phyloP scores from a whole-genome alignment of 345 rosid species.

The Rhizophora apiculata region DNA sequence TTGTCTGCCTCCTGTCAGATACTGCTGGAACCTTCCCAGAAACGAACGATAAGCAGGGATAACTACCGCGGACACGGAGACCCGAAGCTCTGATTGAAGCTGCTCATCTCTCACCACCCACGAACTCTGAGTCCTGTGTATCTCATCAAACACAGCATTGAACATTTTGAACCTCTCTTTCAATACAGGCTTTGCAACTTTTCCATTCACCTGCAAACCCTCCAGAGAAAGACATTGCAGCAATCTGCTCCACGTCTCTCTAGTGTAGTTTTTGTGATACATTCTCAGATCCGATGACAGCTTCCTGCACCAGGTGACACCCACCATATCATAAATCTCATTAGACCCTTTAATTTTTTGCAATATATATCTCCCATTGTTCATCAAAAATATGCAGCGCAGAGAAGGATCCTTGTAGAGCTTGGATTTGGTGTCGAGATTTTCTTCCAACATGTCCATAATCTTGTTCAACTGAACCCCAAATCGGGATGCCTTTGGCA shows the following conservation, averaged over 20 bases:
- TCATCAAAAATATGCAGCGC: not conserved
- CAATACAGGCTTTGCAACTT: not conserved
- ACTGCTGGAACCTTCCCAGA: slow-evolving; percentile 6
- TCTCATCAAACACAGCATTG: slow-evolving; percentile 3
- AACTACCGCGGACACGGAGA: not conserved
- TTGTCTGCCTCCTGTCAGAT: not conserved
- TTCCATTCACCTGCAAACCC: slow-evolving; percentile 1
- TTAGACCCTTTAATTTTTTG: slow-evolving; percentile 3
- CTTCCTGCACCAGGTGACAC: not conserved
- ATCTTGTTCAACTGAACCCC: slow-evolving; percentile 1
- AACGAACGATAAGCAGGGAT: not conserved
- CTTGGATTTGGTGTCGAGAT: slow-evolving; percentile 6
- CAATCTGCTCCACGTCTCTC: slow-evolving; percentile 4
- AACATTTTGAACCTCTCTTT: slow-evolving; percentile 3
- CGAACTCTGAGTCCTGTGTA: not conserved
- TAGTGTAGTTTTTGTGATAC: not conserved
- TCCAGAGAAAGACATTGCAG: not conserved
- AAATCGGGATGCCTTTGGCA: slow-evolving; percentile 11
- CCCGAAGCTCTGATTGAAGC: slow-evolving; percentile 5
- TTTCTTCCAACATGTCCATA: slow-evolving; percentile 13
- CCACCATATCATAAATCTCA: not conserved
- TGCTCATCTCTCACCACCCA: slow-evolving; percentile 3
- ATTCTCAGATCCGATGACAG: not conserved
- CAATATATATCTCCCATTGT: not conserved
- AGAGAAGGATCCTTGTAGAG: not conserved